Conservation (phyloP, 306 rosid genomes). For the Arachis hypogaea region DNA sequence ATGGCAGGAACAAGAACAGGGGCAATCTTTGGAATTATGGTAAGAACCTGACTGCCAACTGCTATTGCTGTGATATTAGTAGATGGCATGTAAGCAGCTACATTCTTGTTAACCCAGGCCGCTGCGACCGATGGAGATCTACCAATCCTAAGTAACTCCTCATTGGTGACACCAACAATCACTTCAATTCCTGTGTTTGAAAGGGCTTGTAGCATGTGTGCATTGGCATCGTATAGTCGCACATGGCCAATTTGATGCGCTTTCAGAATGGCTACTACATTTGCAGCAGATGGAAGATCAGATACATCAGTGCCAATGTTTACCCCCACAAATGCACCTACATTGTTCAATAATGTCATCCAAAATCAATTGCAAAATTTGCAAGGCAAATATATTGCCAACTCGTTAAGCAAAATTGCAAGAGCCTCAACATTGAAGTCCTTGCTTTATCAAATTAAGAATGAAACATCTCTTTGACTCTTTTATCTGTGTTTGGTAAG, state of each 20-base stretch:
- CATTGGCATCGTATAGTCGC: constrained; percentile 76
- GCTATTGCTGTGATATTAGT: constrained; percentile 87
- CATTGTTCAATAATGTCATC: constrained; percentile 38
- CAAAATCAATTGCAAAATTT: constrained; percentile 18
- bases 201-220: constrained; percentile 77
- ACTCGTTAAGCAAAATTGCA: neutral
- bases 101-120: constrained; percentile 81
- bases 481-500: neutral
- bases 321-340: constrained; percentile 91
- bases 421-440: neutral
- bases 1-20: constrained; percentile 81
- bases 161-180: constrained; percentile 73
- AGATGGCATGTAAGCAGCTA: constrained; percentile 76
- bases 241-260: constrained; percentile 74
- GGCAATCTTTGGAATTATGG: constrained; percentile 69
- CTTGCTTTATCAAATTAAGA: constrained; percentile 1
- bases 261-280: constrained; percentile 67
- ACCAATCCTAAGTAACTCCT: constrained; percentile 76
- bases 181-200: constrained; percentile 75
- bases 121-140: constrained; percentile 78
- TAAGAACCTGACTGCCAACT: constrained; percentile 91
- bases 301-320: constrained; percentile 81
- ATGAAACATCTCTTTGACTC: neutral
- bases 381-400: neutral
- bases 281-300: constrained; percentile 69